Base-by-base conservation (phyloP, 2,329 filamentous ascomycete species). In the Pseudocercospora fijiensis region DNA sequence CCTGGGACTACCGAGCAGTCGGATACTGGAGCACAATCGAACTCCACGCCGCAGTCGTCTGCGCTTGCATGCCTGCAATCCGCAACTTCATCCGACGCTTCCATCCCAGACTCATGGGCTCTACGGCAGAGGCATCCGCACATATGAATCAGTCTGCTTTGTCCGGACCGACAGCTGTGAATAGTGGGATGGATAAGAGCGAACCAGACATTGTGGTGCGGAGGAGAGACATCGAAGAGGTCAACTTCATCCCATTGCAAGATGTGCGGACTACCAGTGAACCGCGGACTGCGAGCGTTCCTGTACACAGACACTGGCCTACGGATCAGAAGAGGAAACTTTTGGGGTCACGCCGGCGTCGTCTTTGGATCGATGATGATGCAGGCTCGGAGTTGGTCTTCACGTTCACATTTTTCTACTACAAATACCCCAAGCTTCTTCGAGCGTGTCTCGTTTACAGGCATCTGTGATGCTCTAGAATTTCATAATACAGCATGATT, bases 1-100 rank as follows among this genome's bases (percentile, higher is more conserved):
- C 67, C 16, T 67, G 65, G 61, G 57, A 65, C 16, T 65, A 65
- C 24, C 43, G 47, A 37, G 22, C 30, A 7, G 57, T 63, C 4
- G 64, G 57, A 3, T 63, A 63, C 52, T 65, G 64, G 64, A 57
- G 37, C 33, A 58, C 61, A 5, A 63, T 65, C 51, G 64, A 65
- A 28, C 11, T 65, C 27, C 60, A 65, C 37, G 52, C 57, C n/a
- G 53, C 57, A 11, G 57, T 65, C 4, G 27, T 63, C 28, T 65
- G 64, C 26, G 64, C 64, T 1, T 65, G 64, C 47, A 65, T 65
- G 64, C 64, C 64, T 2, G 57, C 57, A 9, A 65, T 65, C 20
- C 47, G 64, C 1, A 63, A 65, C 10, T 37, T 65, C 16, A 49
- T 65, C n/a, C 57, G 64, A 6, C 41, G 52, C 9, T 65, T 61